Base-by-base conservation (phyloP, 1,284 basidiomycete species). In the Pseudozyma sp. region DNA sequence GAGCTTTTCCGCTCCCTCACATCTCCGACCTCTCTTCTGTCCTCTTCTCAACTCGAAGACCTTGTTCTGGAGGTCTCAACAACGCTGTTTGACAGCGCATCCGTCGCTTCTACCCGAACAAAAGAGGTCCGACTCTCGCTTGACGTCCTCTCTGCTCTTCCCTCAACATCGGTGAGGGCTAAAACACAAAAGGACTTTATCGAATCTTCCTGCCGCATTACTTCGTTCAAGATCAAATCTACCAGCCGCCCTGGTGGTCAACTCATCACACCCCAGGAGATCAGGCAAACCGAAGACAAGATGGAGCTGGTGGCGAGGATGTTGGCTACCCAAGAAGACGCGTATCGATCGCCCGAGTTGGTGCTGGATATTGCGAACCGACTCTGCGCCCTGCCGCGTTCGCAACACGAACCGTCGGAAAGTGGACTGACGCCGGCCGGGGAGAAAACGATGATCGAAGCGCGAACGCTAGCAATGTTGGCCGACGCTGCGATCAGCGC, bases 191-290 rank as follows among this genome's bases (percentile, higher is more conserved):
- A 42, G 9, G 50, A 71, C 1, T 78, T 78, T 14, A 71, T 78
- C 39, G 70, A 78, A 18, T 70, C 74, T 5, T 49, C 56, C 7
- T 78, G 74, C n/a, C 63, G 77, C 4, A 38, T 78, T 18, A 65
- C 59, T n/a, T 54, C 67, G 45, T 78, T 74, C 67, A 61, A 66
- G 42, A 53, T 77, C 51, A 59, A 53, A 16, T 78, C 77, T 1
- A 39, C 38, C 6, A 14, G 38, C 0, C 47, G 56, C 0, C 53
- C 71, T 0, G 54, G 25, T 31, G 25, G 64, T 1, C 14, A 49
- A 25, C 21, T 31, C 8, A 65, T 79, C 16, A 34, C 25, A 16
- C 70, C 77, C 0, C 36, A 19, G 13, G 75, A 79, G 51, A 70
- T 77, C 16, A 51, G 77, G 3, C 16, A 34, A 18, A 63, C 61